Evolutionary conservation across 1,284 basidiomycete species (phyloP), one percentile per base, ranked within the genome.

Genomic region (Sphagnurus paluster): DNA sequence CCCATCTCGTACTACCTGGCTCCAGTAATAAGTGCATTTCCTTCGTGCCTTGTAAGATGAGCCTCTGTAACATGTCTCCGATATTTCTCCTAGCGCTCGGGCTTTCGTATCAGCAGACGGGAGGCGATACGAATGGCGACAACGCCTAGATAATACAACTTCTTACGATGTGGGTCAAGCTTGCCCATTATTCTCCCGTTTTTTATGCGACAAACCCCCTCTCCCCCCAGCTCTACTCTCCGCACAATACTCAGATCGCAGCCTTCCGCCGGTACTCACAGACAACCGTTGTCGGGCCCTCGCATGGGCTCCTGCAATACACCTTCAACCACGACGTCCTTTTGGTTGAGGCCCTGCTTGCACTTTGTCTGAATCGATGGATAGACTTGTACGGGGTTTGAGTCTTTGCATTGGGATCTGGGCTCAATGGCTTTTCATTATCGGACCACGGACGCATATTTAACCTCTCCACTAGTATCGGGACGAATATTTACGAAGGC

Each of bases 301-400:
- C 79, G 24, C 77, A 84, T 59, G 87, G 77, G 8, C 69, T 76
- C 49, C 60, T 88, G 45, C 73, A 78, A 50, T 87, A 84, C 62
- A 75, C 64, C 42, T 87, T 87, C 60, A 72, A 69, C 33, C 70
- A 84, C 43, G 78, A 79, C 46, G 56, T 66, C 29, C 74, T 88
- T 41, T 64, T 89, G 52, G 70, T 84, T 11, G 77, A 87, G 61
- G 72, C 75, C 5, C 67, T 88, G 46, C 64, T 89, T 29, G 74
- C 87, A 6, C 70, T 90, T 39, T 80, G 76, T 58, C 66, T 90
- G 52, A 87, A 87, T 63, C 75, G 85, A 48, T 89, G 84, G 84
- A 65, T 88, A 60, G 86, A 87, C 63, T 63, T 70, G 59, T 73
- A 69, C 57, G 71, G 72, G 47, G 64, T 67, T 54, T 73, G 64